phyloP scores from a whole-genome alignment of 331 rosid species.

The Cydonia oblonga region DNA sequence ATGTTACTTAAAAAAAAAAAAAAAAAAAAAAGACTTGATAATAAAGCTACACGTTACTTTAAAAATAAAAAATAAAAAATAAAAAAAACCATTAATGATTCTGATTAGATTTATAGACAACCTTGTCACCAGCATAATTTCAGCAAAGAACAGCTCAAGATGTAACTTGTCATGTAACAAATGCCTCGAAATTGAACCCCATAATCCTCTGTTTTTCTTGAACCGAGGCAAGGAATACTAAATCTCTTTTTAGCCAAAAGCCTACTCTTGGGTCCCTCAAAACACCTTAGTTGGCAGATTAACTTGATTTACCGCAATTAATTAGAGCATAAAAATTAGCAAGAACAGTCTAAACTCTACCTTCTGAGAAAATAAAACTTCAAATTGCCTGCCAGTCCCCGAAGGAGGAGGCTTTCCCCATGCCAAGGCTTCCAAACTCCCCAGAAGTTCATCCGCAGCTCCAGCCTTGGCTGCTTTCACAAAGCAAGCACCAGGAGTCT shows the following conservation, averaged over 20 bases:
- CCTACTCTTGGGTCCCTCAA: neutral
- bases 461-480: constrained; percentile 85
- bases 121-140: no score
- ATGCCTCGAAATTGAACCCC: neutral
- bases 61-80: neutral
- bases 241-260: neutral
- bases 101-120: neutral
- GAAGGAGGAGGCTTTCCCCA: constrained; percentile 72
- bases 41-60: neutral
- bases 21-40: no score
- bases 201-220: neutral
- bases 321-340: neutral
- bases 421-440: constrained; percentile 67
- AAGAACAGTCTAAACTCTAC: constrained; percentile 15
- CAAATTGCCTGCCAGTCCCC: constrained; percentile 75
- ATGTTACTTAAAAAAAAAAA: no score
- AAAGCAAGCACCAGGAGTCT: constrained; percentile 74
- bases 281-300: neutral
- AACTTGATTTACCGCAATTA: neutral
- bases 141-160: neutral
- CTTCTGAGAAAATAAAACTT: constrained; percentile 48
- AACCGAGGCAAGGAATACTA: neutral
- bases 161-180: neutral
- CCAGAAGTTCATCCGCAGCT: constrained; percentile 50
- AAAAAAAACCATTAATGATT: neutral